Evolutionary conservation across 495 filamentous ascomycete genomes (phyloP).

Genomic region (Bathelium albidoporum): DNA sequence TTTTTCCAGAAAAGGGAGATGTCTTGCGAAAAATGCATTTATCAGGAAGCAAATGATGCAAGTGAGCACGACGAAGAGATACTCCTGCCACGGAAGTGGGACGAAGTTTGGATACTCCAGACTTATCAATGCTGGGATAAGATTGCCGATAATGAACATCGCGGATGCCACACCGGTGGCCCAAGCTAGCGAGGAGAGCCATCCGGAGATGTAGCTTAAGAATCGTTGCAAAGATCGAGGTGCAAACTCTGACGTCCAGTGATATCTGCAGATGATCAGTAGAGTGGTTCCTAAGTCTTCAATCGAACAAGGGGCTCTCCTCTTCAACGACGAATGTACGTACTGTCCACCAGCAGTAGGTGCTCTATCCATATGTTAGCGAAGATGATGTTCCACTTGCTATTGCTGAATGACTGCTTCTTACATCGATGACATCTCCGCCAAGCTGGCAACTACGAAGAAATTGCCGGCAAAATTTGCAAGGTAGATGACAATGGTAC

Average conservation of each 20-base stretch:
- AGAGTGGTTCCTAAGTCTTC: not conserved
- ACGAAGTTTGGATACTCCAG: slow-evolving; percentile 32
- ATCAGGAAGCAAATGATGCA: slow-evolving; percentile 23
- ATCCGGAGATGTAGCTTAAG: slow-evolving; percentile 36
- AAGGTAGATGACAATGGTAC: slow-evolving; percentile 11
- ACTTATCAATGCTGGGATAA: slow-evolving; percentile 37
- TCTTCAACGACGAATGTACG: not conserved
- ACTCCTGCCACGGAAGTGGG: slow-evolving; percentile 34
- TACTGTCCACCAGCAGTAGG: slow-evolving; percentile 21
- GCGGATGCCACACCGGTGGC: slow-evolving; percentile 26
- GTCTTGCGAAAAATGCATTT: slow-evolving; percentile 16
- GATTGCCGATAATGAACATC: slow-evolving; percentile 11
- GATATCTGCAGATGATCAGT: slow-evolving; percentile 7
- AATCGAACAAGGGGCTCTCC: not conserved
- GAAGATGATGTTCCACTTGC: not conserved
- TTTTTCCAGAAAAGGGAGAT: slow-evolving; percentile 21
- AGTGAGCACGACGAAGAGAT: slow-evolving; percentile 29
- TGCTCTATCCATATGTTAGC: slow-evolving; percentile 5
- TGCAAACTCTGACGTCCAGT: slow-evolving; percentile 37
- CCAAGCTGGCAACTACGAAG: slow-evolving; percentile 27
- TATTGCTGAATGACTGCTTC: not conserved
- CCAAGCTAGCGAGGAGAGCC: slow-evolving; percentile 11
- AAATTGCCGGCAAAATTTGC: slow-evolving; percentile 25
- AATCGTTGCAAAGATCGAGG: slow-evolving; percentile 33
- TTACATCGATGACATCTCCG: slow-evolving; percentile 33